Conservation (phyloP, 164 flowering plant genomes). For the Piper longum region DNA sequence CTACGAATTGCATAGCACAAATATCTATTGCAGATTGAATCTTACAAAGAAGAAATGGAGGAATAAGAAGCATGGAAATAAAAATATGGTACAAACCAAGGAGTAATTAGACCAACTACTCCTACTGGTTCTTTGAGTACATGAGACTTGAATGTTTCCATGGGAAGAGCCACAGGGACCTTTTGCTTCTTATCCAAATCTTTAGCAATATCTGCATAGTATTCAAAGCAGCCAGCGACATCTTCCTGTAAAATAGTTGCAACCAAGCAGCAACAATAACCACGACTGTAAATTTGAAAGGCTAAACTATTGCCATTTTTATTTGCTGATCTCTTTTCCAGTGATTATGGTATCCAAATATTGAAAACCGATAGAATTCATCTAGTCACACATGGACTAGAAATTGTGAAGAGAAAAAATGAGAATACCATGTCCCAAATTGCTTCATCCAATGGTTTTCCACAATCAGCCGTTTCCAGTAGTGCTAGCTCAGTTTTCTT, state of each 20-base stretch:
- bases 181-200: conserved; percentile 74
- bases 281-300: too few relatives aligned
- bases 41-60: neutral
- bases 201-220: conserved; percentile 90
- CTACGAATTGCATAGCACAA: too few relatives aligned
- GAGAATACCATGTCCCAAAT: conserved; percentile 82
- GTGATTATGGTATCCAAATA: neutral
- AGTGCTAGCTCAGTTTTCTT: conserved; percentile 54
- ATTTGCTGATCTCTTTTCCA: neutral
- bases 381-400: neutral
- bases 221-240: conserved; percentile 93
- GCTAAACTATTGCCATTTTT: too few relatives aligned
- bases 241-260: conserved; percentile 50
- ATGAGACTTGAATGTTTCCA: conserved; percentile 65
- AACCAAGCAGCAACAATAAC: neutral
- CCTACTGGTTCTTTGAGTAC: conserved; percentile 79
- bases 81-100: conserved; percentile 41
- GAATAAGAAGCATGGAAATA: too few relatives aligned
- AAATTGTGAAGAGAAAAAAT: neutral
- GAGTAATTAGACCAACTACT: conserved; percentile 87
- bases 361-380: neutral
- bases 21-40: neutral
- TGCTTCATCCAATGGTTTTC: conserved; percentile 92
- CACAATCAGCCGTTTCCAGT: conserved; percentile 78
- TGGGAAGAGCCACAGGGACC: conserved; percentile 61